phyloP scores from a whole-genome alignment of 2,329 filamentous ascomycete genomes.

The Arthrobotrys conoides region DNA sequence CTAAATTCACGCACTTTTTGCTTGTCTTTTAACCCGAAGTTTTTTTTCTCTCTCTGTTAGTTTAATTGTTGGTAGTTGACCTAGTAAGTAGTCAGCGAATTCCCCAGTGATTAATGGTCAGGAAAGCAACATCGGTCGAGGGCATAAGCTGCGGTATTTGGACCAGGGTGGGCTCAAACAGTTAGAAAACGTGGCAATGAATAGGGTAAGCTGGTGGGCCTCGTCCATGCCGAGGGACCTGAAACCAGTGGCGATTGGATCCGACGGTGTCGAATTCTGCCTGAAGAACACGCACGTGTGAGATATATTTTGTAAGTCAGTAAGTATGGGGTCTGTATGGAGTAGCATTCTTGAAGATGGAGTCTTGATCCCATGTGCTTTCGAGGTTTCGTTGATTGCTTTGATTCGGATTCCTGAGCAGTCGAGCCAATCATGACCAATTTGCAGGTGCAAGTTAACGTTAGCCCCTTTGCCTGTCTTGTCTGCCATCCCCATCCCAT shows the following conservation, averaged over 20 bases:
- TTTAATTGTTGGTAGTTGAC: not conserved
- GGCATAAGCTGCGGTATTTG: conserved; percentile 21
- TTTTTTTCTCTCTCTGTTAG: not conserved
- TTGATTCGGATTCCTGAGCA: conserved; percentile 17
- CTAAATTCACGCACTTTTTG: conserved; percentile 15
- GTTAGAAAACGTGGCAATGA: conserved; percentile 47
- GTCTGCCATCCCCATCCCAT: not conserved
- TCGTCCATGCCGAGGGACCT: conserved; percentile 16
- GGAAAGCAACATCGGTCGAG: not conserved
- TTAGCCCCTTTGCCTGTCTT: conserved; percentile 10
- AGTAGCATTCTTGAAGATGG: not conserved
- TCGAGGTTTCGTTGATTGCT: conserved; percentile 16
- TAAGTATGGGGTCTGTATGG: not conserved
- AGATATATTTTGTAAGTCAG: conserved; percentile 15
- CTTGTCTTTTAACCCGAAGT: not conserved
- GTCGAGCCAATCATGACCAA: conserved; percentile 7
- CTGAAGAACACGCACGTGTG: conserved; percentile 35
- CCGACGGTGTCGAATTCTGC: conserved; percentile 27
- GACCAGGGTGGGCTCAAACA: conserved; percentile 17
- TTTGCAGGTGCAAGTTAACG: not conserved
- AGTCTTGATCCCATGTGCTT: conserved; percentile 11
- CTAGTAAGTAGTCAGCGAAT: not conserved
- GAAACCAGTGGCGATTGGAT: conserved; percentile 40
- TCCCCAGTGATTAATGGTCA: not conserved
- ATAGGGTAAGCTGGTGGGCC: conserved; percentile 29